Base-by-base conservation (phyloP, 169 alveolate genomes). In the Babesia sp. region DNA sequence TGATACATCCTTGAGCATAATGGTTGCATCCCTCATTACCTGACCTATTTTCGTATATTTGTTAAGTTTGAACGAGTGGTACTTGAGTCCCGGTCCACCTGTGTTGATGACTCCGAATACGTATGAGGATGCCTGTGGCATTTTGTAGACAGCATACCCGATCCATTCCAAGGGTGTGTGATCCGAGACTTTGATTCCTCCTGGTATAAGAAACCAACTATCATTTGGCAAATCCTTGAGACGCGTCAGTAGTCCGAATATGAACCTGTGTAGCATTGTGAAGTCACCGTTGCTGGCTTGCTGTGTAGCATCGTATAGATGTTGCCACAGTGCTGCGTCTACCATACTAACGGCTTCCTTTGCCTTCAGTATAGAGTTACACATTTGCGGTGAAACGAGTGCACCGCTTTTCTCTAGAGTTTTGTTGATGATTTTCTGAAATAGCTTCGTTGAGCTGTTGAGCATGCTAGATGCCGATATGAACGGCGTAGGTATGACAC, bases 31-130 rank as follows among this genome's bases (percentile, higher is more conserved):
- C 63, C 92, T 75, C 75, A 72, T 64, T 36, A 91, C 22, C 7
- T 64, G 48, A 12, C 92, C 92, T 59, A 87, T 59, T 42, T 87
- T 87, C 5, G 78, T 83, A 29, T 46, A 64, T n/a, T 78, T 71
- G 56, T 84, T 87, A 18, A 88, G 71, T 68, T 84, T 88, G 74
- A 69, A 88, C n/a, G 90, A 69, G 66, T 88, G 93, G 63, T 88
- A 88, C 80, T 88, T 71, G 50, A 69, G 59, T 0, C 87, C 86
- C 2, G 31, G 74, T 6, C 86, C 86, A 9, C 81, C 86, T 22
- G 79, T 68, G 74, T 77, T 77, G 56, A 77, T 57, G 8, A 77
- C 81, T 24, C 68, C 71, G 41, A 77, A 77, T 29, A 59, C 57
- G 44, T 67, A 77, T 2, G 57, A 45, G 29, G 79, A 29, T 28